Percentiles rank a stretch among this genome's conserved stretches.
phyloP scores from a whole-genome alignment of 352 stramenopile genomes.

The Pythium apleroticum region DNA sequence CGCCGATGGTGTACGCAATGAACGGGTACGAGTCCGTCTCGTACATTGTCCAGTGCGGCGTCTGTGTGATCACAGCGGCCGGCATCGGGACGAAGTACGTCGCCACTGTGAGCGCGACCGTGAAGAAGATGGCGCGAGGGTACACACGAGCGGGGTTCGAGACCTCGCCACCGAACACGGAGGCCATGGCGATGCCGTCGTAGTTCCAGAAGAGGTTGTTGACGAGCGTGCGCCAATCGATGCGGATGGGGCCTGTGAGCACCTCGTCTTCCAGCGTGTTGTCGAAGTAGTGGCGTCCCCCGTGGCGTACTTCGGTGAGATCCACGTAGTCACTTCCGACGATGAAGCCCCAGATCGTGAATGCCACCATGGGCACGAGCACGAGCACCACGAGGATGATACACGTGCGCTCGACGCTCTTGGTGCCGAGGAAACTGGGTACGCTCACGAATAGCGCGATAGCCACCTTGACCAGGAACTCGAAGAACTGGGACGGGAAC shows the following conservation, averaged over 20 bases:
- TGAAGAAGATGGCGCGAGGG: constrained; percentile 80
- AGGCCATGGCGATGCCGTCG: constrained; percentile 92
- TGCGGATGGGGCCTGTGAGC: constrained; percentile 33
- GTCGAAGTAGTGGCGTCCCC: constrained; percentile 20
- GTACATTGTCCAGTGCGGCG: constrained; percentile 67
- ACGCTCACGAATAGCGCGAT: constrained; percentile 40
- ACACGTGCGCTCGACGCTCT: constrained; percentile 32
- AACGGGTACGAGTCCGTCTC: constrained; percentile 84
- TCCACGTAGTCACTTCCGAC: constrained; percentile 34
- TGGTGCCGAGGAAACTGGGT: constrained; percentile 41
- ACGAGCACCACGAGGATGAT: constrained; percentile 36
- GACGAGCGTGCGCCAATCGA: constrained; percentile 82
- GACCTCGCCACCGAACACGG: constrained; percentile 91
- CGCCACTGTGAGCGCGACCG: constrained; percentile 66
- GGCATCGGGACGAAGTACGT: constrained; percentile 91
- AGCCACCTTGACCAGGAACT: constrained; percentile 39
- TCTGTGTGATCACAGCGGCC: constrained; percentile 61
- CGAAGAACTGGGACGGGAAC: constrained; percentile 24
- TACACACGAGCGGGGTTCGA: constrained; percentile 82
- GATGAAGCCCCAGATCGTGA: constrained; percentile 45
- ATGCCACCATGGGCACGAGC: constrained; percentile 37
- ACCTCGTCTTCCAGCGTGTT: constrained; percentile 25
- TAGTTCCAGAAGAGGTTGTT: constrained; percentile 97
- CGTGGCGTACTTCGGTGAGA: constrained; percentile 41
- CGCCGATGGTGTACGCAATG: constrained; percentile 81